Evolutionary conservation across 768 basidiomycete species (phyloP).

Genomic region (Psilocybe sp.): DNA sequence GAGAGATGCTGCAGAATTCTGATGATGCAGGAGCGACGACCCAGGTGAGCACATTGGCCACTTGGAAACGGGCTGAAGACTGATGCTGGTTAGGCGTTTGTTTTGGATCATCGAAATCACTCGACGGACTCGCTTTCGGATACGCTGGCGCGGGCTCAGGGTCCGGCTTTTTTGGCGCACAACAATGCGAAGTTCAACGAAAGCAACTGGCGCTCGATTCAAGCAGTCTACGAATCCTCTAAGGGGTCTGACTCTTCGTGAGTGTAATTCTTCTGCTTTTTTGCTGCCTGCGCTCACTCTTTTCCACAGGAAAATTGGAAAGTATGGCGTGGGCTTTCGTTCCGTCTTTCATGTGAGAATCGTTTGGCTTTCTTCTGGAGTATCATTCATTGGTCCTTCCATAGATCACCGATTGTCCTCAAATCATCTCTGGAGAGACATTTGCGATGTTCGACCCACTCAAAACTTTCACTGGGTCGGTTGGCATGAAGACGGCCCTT

Average conservation of each 20-base stretch:
- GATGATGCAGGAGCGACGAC: slow-evolving; percentile 46
- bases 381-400: background rate
- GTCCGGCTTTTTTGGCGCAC: slow-evolving; percentile 44
- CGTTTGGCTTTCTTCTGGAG: background rate
- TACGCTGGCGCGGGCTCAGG: slow-evolving; percentile 30
- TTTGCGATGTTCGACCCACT: slow-evolving; percentile 46
- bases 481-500: slow-evolving; percentile 30
- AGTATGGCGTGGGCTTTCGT: slow-evolving; percentile 50
- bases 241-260: slow-evolving; percentile 44
- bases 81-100: slow-evolving; percentile 30
- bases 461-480: slow-evolving; percentile 22
- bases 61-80: background rate
- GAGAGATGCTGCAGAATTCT: slow-evolving; percentile 47
- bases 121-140: slow-evolving; percentile 20
- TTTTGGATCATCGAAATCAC: slow-evolving; percentile 38
- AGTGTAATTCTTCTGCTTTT: slow-evolving; percentile 9
- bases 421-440: slow-evolving; percentile 39
- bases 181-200: slow-evolving; percentile 41
- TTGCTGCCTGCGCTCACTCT: background rate
- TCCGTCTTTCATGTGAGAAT: slow-evolving; percentile 46
- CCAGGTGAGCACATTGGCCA: slow-evolving; percentile 29
- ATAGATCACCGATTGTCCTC: slow-evolving; percentile 48
- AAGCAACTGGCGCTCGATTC: slow-evolving; percentile 42
- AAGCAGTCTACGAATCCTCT: slow-evolving; percentile 41
- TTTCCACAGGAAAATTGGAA: slow-evolving; percentile 44